Evolutionary conservation across 148 eudicot species (phyloP).

Genomic region (Fagopyrum tataricum): DNA sequence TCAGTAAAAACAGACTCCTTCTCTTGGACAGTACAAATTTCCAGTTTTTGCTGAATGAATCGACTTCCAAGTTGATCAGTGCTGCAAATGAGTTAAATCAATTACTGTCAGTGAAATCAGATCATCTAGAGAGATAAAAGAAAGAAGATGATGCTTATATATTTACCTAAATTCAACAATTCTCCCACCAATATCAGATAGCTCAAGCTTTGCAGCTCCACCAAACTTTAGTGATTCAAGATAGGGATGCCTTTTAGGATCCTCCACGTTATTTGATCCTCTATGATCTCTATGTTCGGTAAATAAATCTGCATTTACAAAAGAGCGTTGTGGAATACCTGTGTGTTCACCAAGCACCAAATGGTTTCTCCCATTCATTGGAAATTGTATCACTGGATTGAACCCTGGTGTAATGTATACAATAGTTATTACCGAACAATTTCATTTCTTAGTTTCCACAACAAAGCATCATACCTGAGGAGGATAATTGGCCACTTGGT

Average conservation of each 20-base stretch:
- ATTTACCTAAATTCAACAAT: conserved; percentile 65
- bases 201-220: conserved; percentile 47
- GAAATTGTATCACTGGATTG: conserved; percentile 16
- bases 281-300: conserved; percentile 22
- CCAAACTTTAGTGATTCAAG: conserved; percentile 59
- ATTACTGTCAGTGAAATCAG: neutral
- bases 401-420: conserved; percentile 10
- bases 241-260: conserved; percentile 24
- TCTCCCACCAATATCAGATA: conserved; percentile 54
- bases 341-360: conserved; percentile 15
- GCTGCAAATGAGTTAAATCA: conserved; percentile 25
- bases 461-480: neutral
- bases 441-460: neutral
- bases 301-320: conserved; percentile 14
- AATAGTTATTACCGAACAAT: neutral
- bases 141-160: neutral
- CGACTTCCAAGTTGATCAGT: conserved; percentile 85
- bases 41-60: conserved; percentile 75
- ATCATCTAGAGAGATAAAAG: neutral
- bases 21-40: conserved; percentile 48
- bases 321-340: conserved; percentile 16
- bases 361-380: conserved; percentile 17
- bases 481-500: neutral
- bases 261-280: conserved; percentile 24
- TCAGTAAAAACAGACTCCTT: conserved; percentile 62